These are phyloP conservation scores for Thraustochytrium sp. DNA, from an alignment of 352 stramenopile species.

Conservation along the genomic window DNA sequence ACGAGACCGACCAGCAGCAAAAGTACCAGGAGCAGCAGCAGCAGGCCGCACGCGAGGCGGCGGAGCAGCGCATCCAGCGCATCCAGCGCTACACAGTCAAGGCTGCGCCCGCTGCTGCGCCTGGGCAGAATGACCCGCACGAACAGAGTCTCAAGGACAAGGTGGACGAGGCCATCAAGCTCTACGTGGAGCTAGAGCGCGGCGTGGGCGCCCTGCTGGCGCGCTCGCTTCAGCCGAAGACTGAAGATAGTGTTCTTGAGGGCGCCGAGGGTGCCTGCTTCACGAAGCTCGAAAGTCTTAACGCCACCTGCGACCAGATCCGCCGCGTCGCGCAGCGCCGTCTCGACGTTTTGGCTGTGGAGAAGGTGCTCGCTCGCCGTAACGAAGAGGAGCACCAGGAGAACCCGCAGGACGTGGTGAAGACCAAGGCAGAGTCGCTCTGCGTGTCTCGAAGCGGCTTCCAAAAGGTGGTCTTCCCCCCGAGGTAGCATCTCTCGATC, in stretches of 20 bases:
- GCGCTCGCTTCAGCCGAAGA: not conserved
- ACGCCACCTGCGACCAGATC: not conserved
- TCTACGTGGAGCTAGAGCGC: slow-evolving; percentile 1
- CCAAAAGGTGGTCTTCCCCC: slow-evolving; percentile 20
- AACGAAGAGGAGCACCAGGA: slow-evolving; percentile 26
- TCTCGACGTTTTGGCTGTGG: slow-evolving; percentile 11
- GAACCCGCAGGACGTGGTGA: not conserved
- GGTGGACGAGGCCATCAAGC: not conserved
- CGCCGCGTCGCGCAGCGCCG: not conserved
- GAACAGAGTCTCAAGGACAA: not conserved
- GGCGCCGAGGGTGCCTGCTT: not conserved
- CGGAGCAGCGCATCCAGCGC: not conserved
- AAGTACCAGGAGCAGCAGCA: not conserved
- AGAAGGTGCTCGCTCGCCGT: not conserved
- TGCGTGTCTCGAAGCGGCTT: slow-evolving; percentile 18
- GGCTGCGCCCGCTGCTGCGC: not conserved
- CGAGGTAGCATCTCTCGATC: too few relatives aligned
- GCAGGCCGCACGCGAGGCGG: not conserved
- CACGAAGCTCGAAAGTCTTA: not conserved
- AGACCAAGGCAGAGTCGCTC: not conserved
- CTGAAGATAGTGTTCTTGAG: not conserved
- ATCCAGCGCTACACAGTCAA: not conserved
- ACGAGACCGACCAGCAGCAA: not conserved
- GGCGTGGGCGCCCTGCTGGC: not conserved
- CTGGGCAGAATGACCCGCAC: not conserved